Evolutionary conservation across 257 asterid species (phyloP).

Genomic region (Handroanthus guayacan): DNA sequence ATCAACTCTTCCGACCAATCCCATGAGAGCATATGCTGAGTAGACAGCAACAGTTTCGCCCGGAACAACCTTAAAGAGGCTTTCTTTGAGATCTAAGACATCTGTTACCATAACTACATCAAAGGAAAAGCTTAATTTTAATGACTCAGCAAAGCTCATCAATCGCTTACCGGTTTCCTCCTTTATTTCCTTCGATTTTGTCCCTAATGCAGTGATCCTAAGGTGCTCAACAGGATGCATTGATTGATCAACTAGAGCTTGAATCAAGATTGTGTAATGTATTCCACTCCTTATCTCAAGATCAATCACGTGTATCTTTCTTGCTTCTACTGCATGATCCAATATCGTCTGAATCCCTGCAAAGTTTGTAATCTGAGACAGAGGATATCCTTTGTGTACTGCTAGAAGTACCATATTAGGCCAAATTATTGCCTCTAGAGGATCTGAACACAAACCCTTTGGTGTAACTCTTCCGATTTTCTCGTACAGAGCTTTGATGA

Average conservation of each 20-base stretch:
- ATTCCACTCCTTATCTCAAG: neutral
- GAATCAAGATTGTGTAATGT: neutral
- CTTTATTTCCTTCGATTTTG: neutral
- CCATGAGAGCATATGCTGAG: constrained; percentile 3
- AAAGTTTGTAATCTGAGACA: neutral
- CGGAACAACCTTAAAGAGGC: neutral
- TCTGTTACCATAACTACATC: neutral
- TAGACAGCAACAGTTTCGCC: neutral
- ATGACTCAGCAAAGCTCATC: neutral
- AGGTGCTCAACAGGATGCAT: neutral
- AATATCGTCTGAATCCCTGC: neutral
- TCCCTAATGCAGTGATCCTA: neutral
- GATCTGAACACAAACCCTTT: neutral
- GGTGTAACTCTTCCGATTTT: neutral
- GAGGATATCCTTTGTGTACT: neutral
- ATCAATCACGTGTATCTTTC: neutral
- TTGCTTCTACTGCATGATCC: neutral
- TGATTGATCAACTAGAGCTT: neutral
- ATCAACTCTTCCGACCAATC: constrained; percentile 27
- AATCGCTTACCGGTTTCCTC: neutral
- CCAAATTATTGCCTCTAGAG: neutral
- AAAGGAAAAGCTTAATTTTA: neutral
- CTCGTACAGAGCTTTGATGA: neutral
- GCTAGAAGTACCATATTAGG: neutral
- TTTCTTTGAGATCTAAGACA: neutral